Evolutionary conservation across 106 monocot species (phyloP).

Genomic region (Iris macrosiphon): DNA sequence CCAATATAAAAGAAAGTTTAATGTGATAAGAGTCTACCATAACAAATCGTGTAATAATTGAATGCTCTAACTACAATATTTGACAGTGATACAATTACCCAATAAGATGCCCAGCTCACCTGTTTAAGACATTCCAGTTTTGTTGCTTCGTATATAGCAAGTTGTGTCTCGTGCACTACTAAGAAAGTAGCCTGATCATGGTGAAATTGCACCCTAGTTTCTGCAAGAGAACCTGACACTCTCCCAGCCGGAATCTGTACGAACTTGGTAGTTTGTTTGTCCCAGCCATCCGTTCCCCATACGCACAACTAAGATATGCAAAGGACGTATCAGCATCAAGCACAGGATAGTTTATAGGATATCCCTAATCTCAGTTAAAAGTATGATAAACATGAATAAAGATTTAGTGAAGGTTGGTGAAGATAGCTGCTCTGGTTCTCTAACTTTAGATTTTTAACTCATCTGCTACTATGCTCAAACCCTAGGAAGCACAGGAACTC

Average conservation of each 20-base stretch:
- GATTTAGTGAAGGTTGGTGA: no score
- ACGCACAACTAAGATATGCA: slow-evolving; percentile 31
- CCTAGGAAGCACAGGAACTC: no score
- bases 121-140: slow-evolving; percentile 42
- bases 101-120: slow-evolving; percentile 26
- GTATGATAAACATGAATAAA: neutral
- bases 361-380: neutral
- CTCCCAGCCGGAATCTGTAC: slow-evolving; percentile 23
- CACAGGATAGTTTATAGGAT: neutral
- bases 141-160: slow-evolving; percentile 28
- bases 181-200: slow-evolving; percentile 30
- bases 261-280: slow-evolving; percentile 19
- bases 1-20: no score
- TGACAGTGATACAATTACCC: no score
- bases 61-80: no score
- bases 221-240: slow-evolving; percentile 10
- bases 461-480: no score
- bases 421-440: no score
- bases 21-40: no score
- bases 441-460: no score
- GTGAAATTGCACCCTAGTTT: slow-evolving; percentile 38
- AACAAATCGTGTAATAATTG: no score
- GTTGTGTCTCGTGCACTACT: slow-evolving; percentile 32
- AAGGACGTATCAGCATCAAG: neutral
- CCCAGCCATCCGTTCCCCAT: slow-evolving; percentile 35